A percentile compares a stretch with the other conserved stretches of the same genome.
Evolutionary conservation across 2,329 filamentous ascomycete genomes (phyloP).

Genomic region (Annulohypoxylon truncatum): DNA sequence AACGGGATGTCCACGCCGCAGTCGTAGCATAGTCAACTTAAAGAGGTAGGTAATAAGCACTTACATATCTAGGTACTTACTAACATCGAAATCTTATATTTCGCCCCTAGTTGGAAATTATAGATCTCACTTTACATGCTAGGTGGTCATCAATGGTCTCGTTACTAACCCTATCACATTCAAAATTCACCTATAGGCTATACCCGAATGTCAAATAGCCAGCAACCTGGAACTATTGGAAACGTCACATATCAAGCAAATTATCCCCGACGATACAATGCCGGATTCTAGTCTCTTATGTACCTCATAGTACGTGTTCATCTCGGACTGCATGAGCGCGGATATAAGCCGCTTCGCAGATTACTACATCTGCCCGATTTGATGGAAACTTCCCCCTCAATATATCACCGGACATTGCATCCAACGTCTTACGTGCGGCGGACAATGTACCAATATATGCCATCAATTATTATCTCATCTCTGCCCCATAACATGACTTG

Average conservation of each 20-base stretch:
- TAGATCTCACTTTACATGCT: no score
- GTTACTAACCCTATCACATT: not conserved
- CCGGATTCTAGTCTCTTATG: not conserved
- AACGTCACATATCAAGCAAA: not conserved
- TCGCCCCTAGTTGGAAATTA: not conserved
- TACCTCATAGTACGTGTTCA: not conserved
- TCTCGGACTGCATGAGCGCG: slow-evolving; percentile 3
- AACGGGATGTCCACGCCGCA: not conserved
- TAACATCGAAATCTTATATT: not conserved
- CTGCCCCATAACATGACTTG: slow-evolving; percentile 24
- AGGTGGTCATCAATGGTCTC: no score
- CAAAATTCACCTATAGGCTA: not conserved
- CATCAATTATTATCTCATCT: slow-evolving; percentile 14
- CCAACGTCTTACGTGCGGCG: not conserved
- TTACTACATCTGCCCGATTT: not conserved
- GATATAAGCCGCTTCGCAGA: slow-evolving; percentile 11
- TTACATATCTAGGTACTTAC: not conserved
- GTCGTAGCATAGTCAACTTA: not conserved
- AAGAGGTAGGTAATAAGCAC: not conserved
- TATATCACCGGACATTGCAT: slow-evolving; percentile 12
- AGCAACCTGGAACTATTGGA: not conserved
- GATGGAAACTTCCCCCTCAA: slow-evolving; percentile 8
- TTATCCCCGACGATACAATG: slow-evolving; percentile 17
- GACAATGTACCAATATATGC: slow-evolving; percentile 4
- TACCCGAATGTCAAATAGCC: not conserved